Percentiles rank a stretch among this genome's conserved stretches.
Evolutionary conservation across 1,139 yeast species (phyloP).

Genomic region (Debaryomyces sp.): DNA sequence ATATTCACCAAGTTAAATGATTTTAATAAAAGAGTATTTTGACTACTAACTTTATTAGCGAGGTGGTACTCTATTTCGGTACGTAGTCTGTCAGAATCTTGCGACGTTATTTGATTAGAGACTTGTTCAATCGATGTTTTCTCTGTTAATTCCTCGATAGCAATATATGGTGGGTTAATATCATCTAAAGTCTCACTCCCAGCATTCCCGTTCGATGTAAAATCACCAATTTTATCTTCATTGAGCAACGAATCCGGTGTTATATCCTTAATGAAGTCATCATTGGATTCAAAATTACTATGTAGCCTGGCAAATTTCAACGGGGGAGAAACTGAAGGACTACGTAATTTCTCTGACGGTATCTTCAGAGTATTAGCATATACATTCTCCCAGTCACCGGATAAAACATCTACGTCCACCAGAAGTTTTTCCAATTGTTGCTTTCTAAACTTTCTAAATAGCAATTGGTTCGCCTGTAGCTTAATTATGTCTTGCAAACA

Average conservation of each 20-base stretch:
- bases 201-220: slow-evolving; percentile 4
- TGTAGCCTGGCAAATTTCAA: slow-evolving; percentile 21
- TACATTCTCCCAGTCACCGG: neutral
- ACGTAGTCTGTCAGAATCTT: slow-evolving; percentile 15
- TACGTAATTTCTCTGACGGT: slow-evolving; percentile 9
- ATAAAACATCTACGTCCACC: slow-evolving; percentile 18
- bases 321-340: slow-evolving; percentile 25
- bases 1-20: slow-evolving; percentile 38
- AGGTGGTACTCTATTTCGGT: slow-evolving; percentile 25
- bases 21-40: slow-evolving; percentile 33
- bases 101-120: slow-evolving; percentile 4
- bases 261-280: slow-evolving; percentile 12
- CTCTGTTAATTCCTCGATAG: slow-evolving; percentile 28
- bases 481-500: slow-evolving; percentile 37
- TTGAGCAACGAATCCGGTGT: slow-evolving; percentile 16
- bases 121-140: neutral
- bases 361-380: neutral
- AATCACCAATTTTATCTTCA: slow-evolving; percentile 11
- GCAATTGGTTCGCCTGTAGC: slow-evolving; percentile 29
- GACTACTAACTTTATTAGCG: slow-evolving; percentile 19
- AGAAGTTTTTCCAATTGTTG: slow-evolving; percentile 29
- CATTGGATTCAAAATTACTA: slow-evolving; percentile 8
- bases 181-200: neutral
- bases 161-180: slow-evolving; percentile 19
- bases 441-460: slow-evolving; percentile 28